Base-by-base conservation (phyloP, 73 alveolate species). In the Paramecium primaurelia region DNA sequence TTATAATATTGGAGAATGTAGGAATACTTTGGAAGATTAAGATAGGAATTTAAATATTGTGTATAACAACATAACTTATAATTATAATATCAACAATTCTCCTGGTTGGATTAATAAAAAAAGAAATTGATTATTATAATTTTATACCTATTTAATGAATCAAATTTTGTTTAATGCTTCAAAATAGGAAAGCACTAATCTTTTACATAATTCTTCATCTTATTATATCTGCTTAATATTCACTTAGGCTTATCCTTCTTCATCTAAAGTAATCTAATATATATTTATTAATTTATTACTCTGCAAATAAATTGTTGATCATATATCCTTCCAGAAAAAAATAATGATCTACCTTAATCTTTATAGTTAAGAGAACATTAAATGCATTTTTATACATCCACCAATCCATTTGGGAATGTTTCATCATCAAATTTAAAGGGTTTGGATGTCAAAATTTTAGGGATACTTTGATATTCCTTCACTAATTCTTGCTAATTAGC, bases 1-100 rank as follows among this genome's bases (percentile, higher is more conserved):
- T 28, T 75, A 75, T 34, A 75, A 75, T 75, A 75, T 75, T 25
- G 88, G 88, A 37, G 88, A 75, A n/a, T 42, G 37, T 20, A 75
- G 59, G 11, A 75, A 75, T 75, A 75, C 88, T 22, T 14, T 36
- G 6, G 88, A 75, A 38, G 88, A 75, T 64, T 34, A 64, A 11
- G 88, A 75, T 75, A 75, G 59, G 18, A 75, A 75, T 18, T 42
- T 75, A 75, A 75, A 75, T 8, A 42, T 75, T 75, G 88, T 75
- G 22, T 75, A 75, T 42, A 75, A 75, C 40, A 75, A 75, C 47
- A 75, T 75, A 75, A 75, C 88, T 38, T 75, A 75, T 38, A 75
- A 75, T 42, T 75, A 75, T 42, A 75, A 75, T 42, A 75, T 75
- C 30, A 75, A 75, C 40, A 75, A 75, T 75, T 75, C 88, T 38